Percentiles rank a stretch among this genome's conserved stretches.
phyloP scores from a whole-genome alignment of 139 green algal genomes.

The Zygnema cylindricum region DNA sequence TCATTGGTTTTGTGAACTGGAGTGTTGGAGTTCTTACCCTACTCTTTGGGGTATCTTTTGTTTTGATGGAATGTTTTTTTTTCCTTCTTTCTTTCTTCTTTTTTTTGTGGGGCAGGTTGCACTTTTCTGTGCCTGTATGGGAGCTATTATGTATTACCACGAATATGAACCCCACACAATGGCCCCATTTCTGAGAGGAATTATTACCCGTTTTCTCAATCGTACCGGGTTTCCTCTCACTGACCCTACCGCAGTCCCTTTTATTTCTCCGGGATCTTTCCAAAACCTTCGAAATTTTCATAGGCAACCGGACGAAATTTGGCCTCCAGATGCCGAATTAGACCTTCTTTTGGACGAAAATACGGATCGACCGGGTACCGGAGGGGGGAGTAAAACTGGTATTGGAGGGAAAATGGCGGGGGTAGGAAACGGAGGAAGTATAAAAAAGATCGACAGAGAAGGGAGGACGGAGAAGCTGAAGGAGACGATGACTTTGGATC shows the following conservation, averaged over 20 bases:
- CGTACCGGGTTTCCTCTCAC: background rate
- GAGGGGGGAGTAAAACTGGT: background rate
- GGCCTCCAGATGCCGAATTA: background rate
- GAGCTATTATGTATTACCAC: constrained; percentile 69
- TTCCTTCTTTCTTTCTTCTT: background rate
- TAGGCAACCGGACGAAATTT: background rate
- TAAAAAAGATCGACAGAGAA: background rate
- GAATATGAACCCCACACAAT: constrained; percentile 65
- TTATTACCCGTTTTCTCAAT: constrained; percentile 18
- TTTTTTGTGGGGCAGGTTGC: constrained; percentile 52
- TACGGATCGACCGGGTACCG: background rate
- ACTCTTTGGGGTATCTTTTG: background rate
- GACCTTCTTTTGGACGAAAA: background rate
- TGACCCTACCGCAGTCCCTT: background rate
- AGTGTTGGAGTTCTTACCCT: background rate
- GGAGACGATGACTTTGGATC: background rate
- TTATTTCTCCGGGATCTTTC: background rate
- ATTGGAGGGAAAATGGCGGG: background rate
- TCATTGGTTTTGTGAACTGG: background rate
- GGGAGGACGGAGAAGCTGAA: background rate
- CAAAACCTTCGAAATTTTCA: background rate
- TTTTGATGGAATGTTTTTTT: background rate
- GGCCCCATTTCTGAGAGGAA: constrained; percentile 46
- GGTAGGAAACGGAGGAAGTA: background rate
- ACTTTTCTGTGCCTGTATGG: constrained; percentile 67